A percentile compares a stretch with the other conserved stretches of the same genome.
Evolutionary conservation across 139 green algal species (phyloP).

Genomic region (Chlamydomonas asymmetrica): DNA sequence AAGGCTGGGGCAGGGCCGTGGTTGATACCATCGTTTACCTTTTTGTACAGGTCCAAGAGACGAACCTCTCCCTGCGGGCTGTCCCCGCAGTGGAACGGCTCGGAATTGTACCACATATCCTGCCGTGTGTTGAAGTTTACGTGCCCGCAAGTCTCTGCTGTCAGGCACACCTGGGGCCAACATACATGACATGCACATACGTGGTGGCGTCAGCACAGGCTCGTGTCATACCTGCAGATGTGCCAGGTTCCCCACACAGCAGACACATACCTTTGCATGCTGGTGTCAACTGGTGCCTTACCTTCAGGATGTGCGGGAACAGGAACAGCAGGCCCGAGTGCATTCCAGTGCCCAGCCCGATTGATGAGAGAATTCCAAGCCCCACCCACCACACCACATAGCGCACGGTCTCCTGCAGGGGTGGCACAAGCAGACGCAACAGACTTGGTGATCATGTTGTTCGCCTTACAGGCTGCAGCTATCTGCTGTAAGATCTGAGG

Average conservation of each 20-base stretch:
- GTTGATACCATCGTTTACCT: conserved; percentile 43
- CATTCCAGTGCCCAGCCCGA: conserved; percentile 91
- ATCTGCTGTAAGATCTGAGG: neutral
- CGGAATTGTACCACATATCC: conserved; percentile 81
- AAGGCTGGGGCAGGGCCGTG: no score
- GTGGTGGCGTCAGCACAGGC: no score
- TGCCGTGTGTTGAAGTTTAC: conserved; percentile 68
- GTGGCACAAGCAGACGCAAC: neutral
- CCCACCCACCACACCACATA: conserved; percentile 87
- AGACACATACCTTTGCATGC: neutral
- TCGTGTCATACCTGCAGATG: neutral
- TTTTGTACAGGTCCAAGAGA: conserved; percentile 65
- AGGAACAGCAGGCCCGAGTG: conserved; percentile 93
- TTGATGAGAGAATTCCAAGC: conserved; percentile 87
- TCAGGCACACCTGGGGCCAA: conserved; percentile 80
- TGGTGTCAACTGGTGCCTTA: conserved; percentile 25
- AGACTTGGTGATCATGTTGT: neutral
- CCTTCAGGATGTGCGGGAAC: conserved; percentile 94
- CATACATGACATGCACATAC: no score
- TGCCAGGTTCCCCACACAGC: neutral
- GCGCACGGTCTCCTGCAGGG: conserved; percentile 51
- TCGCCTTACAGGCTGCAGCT: neutral
- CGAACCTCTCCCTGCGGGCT: conserved; percentile 13
- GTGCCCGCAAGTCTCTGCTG: conserved; percentile 83
- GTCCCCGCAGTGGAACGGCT: conserved; percentile 71